Evolutionary conservation across 106 monocot species (phyloP).

Genomic region (Apostasia ramifera): DNA sequence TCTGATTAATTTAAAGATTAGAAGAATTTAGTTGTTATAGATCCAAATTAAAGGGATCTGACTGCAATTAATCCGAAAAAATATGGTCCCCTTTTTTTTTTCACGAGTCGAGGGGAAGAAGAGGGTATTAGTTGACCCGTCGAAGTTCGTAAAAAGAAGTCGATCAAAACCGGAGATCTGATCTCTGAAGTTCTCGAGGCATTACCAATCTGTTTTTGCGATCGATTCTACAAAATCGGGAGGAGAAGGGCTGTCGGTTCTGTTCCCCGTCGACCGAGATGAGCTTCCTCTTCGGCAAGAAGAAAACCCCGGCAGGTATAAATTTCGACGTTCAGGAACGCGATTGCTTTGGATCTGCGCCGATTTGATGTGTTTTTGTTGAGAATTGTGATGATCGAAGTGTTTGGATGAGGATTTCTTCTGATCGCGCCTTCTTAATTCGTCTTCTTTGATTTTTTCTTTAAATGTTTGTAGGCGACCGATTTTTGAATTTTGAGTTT

Average conservation of each 20-base stretch:
- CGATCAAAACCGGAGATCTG: too few relatives aligned
- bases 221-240: too few relatives aligned
- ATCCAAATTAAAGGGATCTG: too few relatives aligned
- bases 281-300: conserved; percentile 58
- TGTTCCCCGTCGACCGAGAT: conserved; percentile 8
- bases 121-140: too few relatives aligned
- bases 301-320: conserved; percentile 47
- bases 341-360: neutral
- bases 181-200: too few relatives aligned
- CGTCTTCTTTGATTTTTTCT: neutral
- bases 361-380: neutral
- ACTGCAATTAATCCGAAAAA: too few relatives aligned
- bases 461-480: neutral
- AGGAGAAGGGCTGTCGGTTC: neutral
- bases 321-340: neutral
- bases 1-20: too few relatives aligned
- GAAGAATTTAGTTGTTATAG: too few relatives aligned
- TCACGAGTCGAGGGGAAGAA: too few relatives aligned
- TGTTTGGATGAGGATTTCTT: neutral
- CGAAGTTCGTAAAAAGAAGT: too few relatives aligned
- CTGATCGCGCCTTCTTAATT: neutral
- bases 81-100: too few relatives aligned
- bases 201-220: too few relatives aligned
- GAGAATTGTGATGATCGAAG: neutral
- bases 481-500: neutral